Conservation (phyloP, 2,329 filamentous ascomycete genomes). For the Sporothrix variecibatus region DNA sequence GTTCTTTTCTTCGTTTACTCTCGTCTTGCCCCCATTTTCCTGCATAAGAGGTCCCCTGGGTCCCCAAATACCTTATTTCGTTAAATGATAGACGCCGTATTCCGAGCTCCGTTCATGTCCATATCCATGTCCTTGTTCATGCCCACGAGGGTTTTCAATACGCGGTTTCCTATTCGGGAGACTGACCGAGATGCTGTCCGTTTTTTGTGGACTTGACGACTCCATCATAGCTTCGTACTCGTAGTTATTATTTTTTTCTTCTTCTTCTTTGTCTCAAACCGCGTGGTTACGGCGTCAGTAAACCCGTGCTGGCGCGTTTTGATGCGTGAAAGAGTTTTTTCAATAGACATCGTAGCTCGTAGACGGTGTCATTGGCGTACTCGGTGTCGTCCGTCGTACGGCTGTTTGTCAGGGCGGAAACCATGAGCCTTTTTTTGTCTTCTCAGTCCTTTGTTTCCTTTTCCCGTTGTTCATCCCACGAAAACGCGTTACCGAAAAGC, state of each 20-base stretch:
- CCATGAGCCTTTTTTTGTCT: background rate
- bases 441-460: background rate
- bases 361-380: background rate
- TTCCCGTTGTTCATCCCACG: background rate
- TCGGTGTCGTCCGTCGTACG: background rate
- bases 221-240: background rate
- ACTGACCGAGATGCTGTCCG: conserved; percentile 4
- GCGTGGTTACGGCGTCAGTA: background rate
- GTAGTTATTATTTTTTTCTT: background rate
- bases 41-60: background rate
- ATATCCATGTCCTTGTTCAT: background rate
- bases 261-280: background rate
- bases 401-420: background rate
- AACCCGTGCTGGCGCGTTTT: background rate
- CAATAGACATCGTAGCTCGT: background rate
- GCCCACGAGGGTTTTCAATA: background rate
- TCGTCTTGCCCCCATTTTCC: background rate
- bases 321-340: background rate
- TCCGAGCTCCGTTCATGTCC: background rate
- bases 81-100: background rate
- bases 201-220: background rate
- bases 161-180: background rate
- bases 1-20: background rate
- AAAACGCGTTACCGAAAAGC: background rate
- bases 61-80: background rate